Base-by-base conservation (phyloP, 2,329 filamentous ascomycete genomes). In the Domatiomyces catenatus region DNA sequence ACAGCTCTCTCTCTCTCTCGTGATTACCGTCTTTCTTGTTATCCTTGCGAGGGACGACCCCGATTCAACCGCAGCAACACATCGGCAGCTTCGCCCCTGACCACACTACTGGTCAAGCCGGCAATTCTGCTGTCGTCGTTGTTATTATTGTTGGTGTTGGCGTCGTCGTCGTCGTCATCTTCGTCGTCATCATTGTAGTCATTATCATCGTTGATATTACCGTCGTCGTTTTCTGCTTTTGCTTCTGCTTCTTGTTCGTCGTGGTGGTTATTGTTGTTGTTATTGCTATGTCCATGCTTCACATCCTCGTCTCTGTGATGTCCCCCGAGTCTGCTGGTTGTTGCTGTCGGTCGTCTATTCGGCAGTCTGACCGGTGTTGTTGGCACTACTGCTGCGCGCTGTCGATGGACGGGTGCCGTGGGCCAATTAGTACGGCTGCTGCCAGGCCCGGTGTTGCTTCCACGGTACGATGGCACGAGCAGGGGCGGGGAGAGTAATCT, bases 21-120 rank as follows among this genome's bases (percentile, higher is more conserved):
- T 26, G 10, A 45, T 45, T 10, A 45, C 12, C 18, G 4, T 6
- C n/a, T n/a, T n/a, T 20, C n/a, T 10, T 45, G 19, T 28, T 8
- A 47, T 32, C 17, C 45, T 20, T 32, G 17, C 26, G 10, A 7
- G 17, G 19, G 10, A 32, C 45, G 10, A 32, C 45, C 45, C 45
- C 28, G 19, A 12, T 26, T 58, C 18, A 61, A 51, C 44, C 58
- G 52, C 2, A 61, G 50, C 47, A 61, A 48, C 28, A 54, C 52
- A 17, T 52, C 56, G 19, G 59, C 59, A 43, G 59, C 59, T 42
- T 61, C 56, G 8, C 56, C 56, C 47, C 56, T 59, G 44, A 59
- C 52, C n/a, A 59, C 58, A 53, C 55, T 59, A 47, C 55, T 58
- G 24, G 56, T 56, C 42, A 55, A 48, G 26, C 50, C 6, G 19